A percentile compares a stretch with the other conserved stretches of the same genome.
Conservation (phyloP, 371 early-diverging fungal genomes). For the Mortierella sp. region DNA sequence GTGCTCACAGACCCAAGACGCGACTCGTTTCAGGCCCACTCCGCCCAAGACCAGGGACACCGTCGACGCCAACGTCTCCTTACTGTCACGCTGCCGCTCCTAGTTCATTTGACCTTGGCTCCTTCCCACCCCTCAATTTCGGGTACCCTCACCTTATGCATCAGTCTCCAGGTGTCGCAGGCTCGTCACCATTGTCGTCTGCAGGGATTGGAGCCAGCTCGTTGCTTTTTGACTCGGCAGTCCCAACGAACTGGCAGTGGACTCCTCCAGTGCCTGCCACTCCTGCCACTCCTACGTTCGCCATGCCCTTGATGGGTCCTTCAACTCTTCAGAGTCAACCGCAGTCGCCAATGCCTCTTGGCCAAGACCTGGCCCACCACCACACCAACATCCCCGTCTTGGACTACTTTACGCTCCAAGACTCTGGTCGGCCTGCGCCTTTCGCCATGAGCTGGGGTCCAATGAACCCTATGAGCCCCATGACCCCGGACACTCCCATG, state of each 20-base stretch:
- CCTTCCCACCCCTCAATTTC: background rate
- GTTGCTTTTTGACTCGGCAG: background rate
- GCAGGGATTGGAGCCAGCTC: background rate
- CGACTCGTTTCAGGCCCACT: background rate
- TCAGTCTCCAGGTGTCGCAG: background rate
- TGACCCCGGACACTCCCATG: background rate
- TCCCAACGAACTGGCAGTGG: constrained; percentile 8
- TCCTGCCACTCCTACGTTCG: background rate
- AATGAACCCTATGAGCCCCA: background rate
- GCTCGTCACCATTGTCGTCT: background rate
- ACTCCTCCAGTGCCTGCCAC: background rate
- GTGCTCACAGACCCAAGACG: background rate
- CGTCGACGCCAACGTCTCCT: background rate
- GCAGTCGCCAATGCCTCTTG: background rate
- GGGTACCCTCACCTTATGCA: background rate
- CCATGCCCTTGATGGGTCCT: background rate
- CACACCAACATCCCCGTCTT: background rate
- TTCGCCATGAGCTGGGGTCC: background rate
- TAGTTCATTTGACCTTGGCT: background rate
- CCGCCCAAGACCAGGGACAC: background rate
- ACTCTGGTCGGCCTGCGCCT: background rate
- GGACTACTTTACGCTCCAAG: background rate
- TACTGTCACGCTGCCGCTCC: background rate
- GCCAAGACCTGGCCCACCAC: background rate
- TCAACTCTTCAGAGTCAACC: background rate